Conservation (phyloP, 192 early-diverging fungal genomes). For the Gamsiella multidivaricata region DNA sequence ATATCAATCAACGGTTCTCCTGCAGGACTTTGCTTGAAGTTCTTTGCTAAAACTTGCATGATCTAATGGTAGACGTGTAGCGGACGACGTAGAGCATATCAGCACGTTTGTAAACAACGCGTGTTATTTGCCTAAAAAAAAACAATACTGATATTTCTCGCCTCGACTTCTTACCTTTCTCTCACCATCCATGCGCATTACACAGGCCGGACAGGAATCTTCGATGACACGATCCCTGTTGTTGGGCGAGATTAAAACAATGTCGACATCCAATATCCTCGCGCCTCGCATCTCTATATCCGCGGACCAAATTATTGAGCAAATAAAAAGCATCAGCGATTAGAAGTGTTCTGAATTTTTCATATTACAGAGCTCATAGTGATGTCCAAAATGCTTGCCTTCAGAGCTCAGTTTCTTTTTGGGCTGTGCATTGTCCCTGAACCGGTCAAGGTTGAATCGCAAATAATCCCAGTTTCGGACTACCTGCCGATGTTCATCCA, state of each 20-base stretch:
- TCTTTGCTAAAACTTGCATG: slow-evolving; percentile 51
- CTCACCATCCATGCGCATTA: slow-evolving; percentile 54
- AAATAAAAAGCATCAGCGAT: background rate
- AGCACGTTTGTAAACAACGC: too few relatives aligned
- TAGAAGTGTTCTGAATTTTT: background rate
- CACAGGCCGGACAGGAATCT: slow-evolving; percentile 49
- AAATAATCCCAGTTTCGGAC: slow-evolving; percentile 49
- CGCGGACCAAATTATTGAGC: background rate
- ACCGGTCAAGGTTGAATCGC: slow-evolving; percentile 35
- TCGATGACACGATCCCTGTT: slow-evolving; percentile 47
- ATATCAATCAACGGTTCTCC: slow-evolving; percentile 49
- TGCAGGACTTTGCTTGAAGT: slow-evolving; percentile 43
- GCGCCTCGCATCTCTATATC: slow-evolving; percentile 41
- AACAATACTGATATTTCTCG: too few relatives aligned
- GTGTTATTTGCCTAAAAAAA: too few relatives aligned
- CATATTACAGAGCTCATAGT: too few relatives aligned
- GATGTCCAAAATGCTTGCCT: too few relatives aligned
- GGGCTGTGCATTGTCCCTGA: slow-evolving; percentile 46
- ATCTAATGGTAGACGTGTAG: slow-evolving; percentile 15
- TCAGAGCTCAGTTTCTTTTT: slow-evolving; percentile 49
- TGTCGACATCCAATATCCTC: slow-evolving; percentile 51
- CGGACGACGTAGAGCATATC: too few relatives aligned
- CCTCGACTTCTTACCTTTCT: slow-evolving; percentile 21
- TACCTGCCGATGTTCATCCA: slow-evolving; percentile 41
- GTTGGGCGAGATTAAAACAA: slow-evolving; percentile 43